Conservation (phyloP, 768 basidiomycete genomes). For the Suillus placidus region DNA sequence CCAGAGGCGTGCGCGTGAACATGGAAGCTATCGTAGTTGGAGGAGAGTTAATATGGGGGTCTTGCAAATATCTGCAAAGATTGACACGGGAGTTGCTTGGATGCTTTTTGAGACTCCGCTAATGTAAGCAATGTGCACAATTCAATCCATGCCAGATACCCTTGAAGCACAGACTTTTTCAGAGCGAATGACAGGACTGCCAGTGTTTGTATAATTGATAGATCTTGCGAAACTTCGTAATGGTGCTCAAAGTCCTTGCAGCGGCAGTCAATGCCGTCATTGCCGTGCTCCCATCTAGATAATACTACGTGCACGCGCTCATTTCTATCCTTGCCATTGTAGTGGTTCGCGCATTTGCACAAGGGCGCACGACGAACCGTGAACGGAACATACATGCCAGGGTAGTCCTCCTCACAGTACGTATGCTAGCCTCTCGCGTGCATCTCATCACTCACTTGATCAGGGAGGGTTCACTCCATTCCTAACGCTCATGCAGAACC, state of each 20-base stretch:
- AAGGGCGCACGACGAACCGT: conserved; percentile 69
- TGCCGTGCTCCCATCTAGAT: conserved; percentile 55
- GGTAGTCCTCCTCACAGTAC: conserved; percentile 69
- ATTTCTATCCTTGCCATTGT: conserved; percentile 47
- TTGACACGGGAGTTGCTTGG: too few species aligned
- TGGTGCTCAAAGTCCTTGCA: conserved; percentile 57
- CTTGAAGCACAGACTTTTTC: too few species aligned
- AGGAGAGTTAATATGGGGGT: too few species aligned
- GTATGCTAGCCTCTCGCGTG: conserved; percentile 20
- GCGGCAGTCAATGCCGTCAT: conserved; percentile 39
- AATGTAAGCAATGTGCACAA: too few species aligned
- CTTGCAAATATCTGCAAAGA: too few species aligned
- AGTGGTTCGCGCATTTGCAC: conserved; percentile 59
- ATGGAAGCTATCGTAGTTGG: too few species aligned
- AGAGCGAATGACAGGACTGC: not conserved
- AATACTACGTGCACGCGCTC: conserved; percentile 59
- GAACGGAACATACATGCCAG: conserved; percentile 79
- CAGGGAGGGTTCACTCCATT: conserved; percentile 71
- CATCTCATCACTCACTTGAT: not conserved
- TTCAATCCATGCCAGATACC: too few species aligned
- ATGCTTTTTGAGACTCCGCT: too few species aligned
- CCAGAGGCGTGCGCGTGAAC: too few species aligned
- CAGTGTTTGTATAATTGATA: not conserved
- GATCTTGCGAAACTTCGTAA: not conserved
- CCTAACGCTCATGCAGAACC: conserved; percentile 48